phyloP scores from a whole-genome alignment of 192 early-diverging fungal genomes.

The Gigaspora rosea region DNA sequence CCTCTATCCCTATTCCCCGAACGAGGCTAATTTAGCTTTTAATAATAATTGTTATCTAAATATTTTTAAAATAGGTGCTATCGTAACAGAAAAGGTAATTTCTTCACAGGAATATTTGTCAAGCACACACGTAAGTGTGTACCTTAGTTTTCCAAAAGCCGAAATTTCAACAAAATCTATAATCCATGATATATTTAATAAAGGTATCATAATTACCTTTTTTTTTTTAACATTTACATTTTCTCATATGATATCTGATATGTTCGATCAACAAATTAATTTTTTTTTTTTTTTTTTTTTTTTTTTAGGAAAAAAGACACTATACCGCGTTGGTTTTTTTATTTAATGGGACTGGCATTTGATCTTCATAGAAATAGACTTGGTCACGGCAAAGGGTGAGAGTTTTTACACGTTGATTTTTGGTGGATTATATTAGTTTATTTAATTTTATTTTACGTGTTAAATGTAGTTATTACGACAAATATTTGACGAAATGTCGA shows the following conservation, averaged over 20 bases:
- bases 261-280: neutral
- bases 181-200: constrained; percentile 46
- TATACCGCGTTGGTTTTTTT: constrained; percentile 50
- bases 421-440: neutral
- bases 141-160: constrained; percentile 53
- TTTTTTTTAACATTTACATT: neutral
- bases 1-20: too few relatives aligned
- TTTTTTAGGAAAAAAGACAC: constrained; percentile 48
- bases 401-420: neutral
- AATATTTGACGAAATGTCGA: constrained; percentile 21
- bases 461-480: constrained; percentile 26
- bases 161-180: constrained; percentile 54
- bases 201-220: constrained; percentile 38
- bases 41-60: neutral
- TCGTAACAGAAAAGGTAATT: constrained; percentile 45
- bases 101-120: constrained; percentile 39
- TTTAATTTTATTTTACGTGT: neutral
- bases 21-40: neutral
- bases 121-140: constrained; percentile 51
- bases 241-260: too few relatives aligned
- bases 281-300: neutral
- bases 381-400: constrained; percentile 33
- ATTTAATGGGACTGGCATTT: constrained; percentile 20
- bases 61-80: constrained; percentile 25
- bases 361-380: constrained; percentile 22